phyloP scores from a whole-genome alignment of 2,329 filamentous ascomycete genomes.

The Dothideomycetes sp. region DNA sequence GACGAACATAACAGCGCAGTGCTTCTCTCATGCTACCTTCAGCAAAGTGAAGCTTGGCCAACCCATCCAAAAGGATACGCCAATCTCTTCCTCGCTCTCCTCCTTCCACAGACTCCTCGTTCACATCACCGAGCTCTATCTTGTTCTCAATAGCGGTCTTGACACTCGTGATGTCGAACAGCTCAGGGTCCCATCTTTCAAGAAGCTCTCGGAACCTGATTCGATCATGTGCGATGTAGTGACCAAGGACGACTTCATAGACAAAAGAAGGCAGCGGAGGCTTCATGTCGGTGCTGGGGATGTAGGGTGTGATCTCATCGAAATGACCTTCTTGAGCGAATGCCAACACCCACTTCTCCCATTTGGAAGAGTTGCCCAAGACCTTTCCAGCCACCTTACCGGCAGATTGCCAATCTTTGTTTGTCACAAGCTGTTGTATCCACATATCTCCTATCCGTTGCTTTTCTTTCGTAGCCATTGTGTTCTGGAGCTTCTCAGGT shows the following conservation, averaged over 20 bases:
- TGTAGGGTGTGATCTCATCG: constrained; percentile 78
- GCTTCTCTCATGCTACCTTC: constrained; percentile 76
- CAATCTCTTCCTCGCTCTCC: constrained; percentile 70
- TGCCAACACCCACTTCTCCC: constrained; percentile 93
- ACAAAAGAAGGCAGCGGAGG: constrained; percentile 72
- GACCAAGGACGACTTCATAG: constrained; percentile 80
- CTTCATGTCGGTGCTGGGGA: constrained; percentile 67
- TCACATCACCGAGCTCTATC: constrained; percentile 64
- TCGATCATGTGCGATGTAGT: constrained; percentile 77
- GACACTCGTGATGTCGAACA: constrained; percentile 72
- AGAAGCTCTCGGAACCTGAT: constrained; percentile 67
- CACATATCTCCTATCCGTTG: constrained; percentile 84
- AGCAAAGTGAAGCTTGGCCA: constrained; percentile 77
- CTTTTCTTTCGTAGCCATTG: constrained; percentile 75
- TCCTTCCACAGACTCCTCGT: constrained; percentile 65
- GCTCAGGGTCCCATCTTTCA: constrained; percentile 71
- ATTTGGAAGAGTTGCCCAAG: constrained; percentile 65
- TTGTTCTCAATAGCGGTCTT: constrained; percentile 74
- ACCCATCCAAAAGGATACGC: constrained; percentile 76
- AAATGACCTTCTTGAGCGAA: constrained; percentile 82
- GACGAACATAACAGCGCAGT: constrained; percentile 74
- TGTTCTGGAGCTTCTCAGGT: constrained; percentile 48
- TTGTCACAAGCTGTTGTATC: constrained; percentile 74
- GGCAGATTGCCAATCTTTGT: constrained; percentile 65
- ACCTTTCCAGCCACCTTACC: constrained; percentile 77